phyloP scores from a whole-genome alignment of 352 stramenopile species.

The Aphanomyces astaci region DNA sequence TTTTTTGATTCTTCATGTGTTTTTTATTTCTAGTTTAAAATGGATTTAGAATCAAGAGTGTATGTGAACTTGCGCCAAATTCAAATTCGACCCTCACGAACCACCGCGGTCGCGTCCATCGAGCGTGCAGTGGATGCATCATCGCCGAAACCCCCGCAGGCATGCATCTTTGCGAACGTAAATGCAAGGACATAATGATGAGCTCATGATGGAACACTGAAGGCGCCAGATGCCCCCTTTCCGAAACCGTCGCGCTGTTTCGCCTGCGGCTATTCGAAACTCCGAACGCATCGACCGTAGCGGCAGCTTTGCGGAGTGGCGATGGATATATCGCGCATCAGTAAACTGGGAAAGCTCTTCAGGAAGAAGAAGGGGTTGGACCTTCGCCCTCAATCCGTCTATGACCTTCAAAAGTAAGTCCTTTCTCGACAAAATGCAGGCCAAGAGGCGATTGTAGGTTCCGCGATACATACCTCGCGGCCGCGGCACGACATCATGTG shows the following conservation, averaged over 20 bases:
- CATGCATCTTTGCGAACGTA: too few relatives aligned
- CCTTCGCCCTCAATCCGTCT: constrained; percentile 15
- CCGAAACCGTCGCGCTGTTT: neutral
- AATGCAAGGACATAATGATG: too few relatives aligned
- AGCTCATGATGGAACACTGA: too few relatives aligned
- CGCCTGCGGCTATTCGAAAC: neutral
- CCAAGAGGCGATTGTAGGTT: neutral
- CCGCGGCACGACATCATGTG: neutral
- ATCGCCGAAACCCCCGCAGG: neutral
- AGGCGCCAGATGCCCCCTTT: too few relatives aligned
- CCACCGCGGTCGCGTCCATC: neutral
- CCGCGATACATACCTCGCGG: constrained; percentile 6
- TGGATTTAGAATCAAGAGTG: neutral
- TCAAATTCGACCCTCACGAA: too few relatives aligned
- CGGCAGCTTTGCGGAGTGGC: neutral
- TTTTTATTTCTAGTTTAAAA: neutral
- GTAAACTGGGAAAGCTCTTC: constrained; percentile 19
- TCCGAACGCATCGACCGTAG: too few relatives aligned
- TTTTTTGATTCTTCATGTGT: too few relatives aligned
- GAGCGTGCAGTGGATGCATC: neutral
- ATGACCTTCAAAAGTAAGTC: constrained; percentile 15
- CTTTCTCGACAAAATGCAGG: neutral
- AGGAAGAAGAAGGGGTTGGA: constrained; percentile 21
- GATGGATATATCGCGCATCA: constrained; percentile 21
- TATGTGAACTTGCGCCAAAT: too few relatives aligned